Conservation (phyloP, 2,329 filamentous ascomycete species). For the Scedosporium minutisporum region DNA sequence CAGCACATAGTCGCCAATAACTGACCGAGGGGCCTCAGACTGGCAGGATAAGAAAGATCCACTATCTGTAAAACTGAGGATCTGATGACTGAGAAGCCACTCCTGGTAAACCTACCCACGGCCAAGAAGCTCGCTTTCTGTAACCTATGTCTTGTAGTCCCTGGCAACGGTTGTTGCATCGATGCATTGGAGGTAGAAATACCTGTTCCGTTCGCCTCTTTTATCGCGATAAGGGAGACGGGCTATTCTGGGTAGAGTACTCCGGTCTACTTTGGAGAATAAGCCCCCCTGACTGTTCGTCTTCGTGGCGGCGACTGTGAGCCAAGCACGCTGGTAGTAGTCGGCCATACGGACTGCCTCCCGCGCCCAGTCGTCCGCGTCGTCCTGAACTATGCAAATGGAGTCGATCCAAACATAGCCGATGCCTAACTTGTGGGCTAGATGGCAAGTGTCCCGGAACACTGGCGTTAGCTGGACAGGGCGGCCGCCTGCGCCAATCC, state of each 20-base stretch:
- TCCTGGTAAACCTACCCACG: neutral
- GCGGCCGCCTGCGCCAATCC: neutral
- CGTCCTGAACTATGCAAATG: neutral
- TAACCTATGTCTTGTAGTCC: neutral
- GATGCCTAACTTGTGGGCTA: neutral
- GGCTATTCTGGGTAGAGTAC: neutral
- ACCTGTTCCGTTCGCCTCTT: neutral
- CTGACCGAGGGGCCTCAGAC: neutral
- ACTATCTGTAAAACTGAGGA: neutral
- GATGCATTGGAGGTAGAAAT: neutral
- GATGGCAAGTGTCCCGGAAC: neutral
- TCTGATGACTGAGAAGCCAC: neutral
- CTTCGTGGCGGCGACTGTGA: neutral
- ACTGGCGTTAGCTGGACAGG: neutral
- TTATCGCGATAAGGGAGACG: neutral
- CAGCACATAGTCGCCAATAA: no score
- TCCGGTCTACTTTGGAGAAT: neutral
- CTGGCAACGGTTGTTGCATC: neutral
- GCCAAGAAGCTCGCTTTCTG: neutral
- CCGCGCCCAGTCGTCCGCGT: neutral
- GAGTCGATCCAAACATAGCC: conserved; percentile 10
- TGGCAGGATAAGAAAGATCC: neutral
- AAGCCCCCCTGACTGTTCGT: neutral
- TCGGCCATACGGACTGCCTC: neutral
- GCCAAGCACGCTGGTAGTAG: neutral